These are phyloP conservation scores for Dimargaris verticillata DNA, from an alignment of 192 early-diverging fungal genomes.

Conservation along the genomic window DNA sequence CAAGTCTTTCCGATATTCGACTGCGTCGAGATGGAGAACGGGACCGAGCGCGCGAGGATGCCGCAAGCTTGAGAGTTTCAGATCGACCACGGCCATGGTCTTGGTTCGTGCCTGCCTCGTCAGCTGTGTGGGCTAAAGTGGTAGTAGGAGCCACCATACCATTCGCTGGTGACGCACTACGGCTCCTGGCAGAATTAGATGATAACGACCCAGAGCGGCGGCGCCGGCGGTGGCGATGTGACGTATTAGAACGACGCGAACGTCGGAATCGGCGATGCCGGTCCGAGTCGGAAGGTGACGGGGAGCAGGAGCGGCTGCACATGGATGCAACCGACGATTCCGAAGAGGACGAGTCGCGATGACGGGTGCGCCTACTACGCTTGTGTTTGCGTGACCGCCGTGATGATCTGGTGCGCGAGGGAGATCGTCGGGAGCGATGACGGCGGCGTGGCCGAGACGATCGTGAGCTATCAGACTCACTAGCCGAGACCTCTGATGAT, in stretches of 20 bases:
- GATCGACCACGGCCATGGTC: neutral
- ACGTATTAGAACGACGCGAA: neutral
- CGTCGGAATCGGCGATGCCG: neutral
- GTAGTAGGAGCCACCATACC: neutral
- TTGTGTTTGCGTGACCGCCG: neutral
- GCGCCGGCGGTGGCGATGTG: too few species aligned
- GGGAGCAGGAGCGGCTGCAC: neutral
- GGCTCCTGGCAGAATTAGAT: too few species aligned
- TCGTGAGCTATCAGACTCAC: too few species aligned
- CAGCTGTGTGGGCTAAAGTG: neutral
- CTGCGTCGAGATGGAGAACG: neutral
- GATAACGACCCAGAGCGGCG: too few species aligned
- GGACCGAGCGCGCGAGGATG: neutral
- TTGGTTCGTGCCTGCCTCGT: neutral
- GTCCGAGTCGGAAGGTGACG: neutral
- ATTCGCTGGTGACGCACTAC: too few species aligned
- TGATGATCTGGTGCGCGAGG: neutral
- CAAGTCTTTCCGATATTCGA: neutral
- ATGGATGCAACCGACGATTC: neutral
- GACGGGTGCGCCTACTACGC: neutral
- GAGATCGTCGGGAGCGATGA: slow-evolving; percentile 1
- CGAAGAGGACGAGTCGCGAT: neutral
- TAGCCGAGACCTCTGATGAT: neutral
- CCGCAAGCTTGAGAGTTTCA: neutral
- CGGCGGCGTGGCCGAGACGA: neutral